Evolutionary conservation across 805 yeast genomes (phyloP).

Genomic region (Ogataea pini): DNA sequence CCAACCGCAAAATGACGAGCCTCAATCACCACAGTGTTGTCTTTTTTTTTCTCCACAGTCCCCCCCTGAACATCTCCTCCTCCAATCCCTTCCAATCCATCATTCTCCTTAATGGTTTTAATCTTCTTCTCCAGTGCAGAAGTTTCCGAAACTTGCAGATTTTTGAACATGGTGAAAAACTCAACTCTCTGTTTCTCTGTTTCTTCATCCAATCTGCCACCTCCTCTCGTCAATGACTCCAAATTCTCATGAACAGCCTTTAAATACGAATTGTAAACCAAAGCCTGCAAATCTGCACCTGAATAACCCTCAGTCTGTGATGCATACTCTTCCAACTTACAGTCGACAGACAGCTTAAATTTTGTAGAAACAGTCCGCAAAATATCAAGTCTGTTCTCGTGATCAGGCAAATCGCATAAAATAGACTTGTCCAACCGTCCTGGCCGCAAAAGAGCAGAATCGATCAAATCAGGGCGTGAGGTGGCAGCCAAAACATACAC

Average conservation of each 20-base stretch:
- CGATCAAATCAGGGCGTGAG: constrained; percentile 92
- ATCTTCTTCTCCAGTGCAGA: constrained; percentile 22
- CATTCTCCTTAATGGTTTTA: constrained; percentile 23
- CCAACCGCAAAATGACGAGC: constrained; percentile 61
- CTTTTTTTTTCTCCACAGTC: constrained; percentile 1
- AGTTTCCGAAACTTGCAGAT: constrained; percentile 8
- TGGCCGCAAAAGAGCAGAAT: constrained; percentile 91
- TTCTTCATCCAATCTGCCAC: neutral
- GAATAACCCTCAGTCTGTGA: constrained; percentile 71
- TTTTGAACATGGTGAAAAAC: constrained; percentile 24
- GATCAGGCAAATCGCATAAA: constrained; percentile 82
- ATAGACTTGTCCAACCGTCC: constrained; percentile 94
- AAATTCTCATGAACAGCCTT: constrained; percentile 78
- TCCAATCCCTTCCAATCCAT: neutral
- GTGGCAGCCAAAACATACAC: constrained; percentile 97
- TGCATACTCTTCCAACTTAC: constrained; percentile 59
- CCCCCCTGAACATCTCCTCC: neutral
- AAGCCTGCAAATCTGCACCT: constrained; percentile 94
- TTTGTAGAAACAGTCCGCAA: constrained; percentile 58
- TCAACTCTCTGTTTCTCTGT: constrained; percentile 17
- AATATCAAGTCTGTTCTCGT: constrained; percentile 72
- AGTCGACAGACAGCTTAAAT: constrained; percentile 56
- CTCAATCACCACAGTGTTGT: constrained; percentile 45
- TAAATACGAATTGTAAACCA: constrained; percentile 87
- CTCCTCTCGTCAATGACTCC: constrained; percentile 38